A percentile compares a stretch with the other conserved stretches of the same genome.
These are phyloP conservation scores for Circinella umbellata DNA, from an alignment of 371 early-diverging fungal species.

Conservation along the genomic window DNA sequence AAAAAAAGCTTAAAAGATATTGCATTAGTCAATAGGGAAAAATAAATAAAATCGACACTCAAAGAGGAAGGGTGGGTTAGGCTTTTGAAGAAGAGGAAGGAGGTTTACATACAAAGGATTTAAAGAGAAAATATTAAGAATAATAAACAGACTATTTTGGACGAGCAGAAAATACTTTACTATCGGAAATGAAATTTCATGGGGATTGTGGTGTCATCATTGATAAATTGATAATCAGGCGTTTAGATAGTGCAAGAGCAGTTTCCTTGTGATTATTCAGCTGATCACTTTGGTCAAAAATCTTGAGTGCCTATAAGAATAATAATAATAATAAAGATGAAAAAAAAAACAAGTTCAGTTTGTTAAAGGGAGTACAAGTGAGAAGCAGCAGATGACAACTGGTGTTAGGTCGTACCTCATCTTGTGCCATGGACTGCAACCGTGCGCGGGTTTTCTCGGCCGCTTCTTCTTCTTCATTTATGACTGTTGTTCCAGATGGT, in stretches of 20 bases:
- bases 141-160: no score
- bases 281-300: slow-evolving; percentile 27
- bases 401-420: slow-evolving; percentile 17
- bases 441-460: slow-evolving; percentile 15
- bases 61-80: no score
- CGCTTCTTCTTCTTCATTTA: background rate
- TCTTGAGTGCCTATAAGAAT: slow-evolving; percentile 19
- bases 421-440: slow-evolving; percentile 24
- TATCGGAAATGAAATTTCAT: slow-evolving; percentile 15
- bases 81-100: no score
- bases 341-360: no score
- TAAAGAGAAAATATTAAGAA: no score
- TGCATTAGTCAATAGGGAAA: no score
- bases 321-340: background rate
- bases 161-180: no score
- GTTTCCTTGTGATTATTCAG: slow-evolving; percentile 41
- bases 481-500: background rate
- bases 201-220: slow-evolving; percentile 49
- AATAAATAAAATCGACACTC: no score
- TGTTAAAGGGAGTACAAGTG: background rate
- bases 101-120: no score
- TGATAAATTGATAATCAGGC: slow-evolving; percentile 39
- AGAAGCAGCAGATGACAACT: slow-evolving; percentile 5
- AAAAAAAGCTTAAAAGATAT: no score
- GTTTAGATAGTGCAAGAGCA: slow-evolving; percentile 34